Conservation (phyloP, 805 yeast species). For the Wickerhamomyces sydowiorum region DNA sequence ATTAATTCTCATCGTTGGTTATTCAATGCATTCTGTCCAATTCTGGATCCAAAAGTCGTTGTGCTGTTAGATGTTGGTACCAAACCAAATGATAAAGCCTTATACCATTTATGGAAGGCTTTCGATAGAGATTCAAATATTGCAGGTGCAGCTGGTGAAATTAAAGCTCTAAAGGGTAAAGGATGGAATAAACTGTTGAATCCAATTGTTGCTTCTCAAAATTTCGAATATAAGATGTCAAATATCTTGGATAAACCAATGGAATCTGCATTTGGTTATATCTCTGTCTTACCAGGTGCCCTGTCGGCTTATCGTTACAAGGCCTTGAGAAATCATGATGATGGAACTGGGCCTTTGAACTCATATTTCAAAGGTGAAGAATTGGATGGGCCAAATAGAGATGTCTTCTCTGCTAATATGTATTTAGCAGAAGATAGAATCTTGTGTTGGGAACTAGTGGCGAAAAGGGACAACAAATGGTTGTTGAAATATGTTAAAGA, state of each 20-base stretch:
- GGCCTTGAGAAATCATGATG: constrained; percentile 78
- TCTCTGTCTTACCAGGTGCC: constrained; percentile 93
- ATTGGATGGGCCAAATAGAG: constrained; percentile 51
- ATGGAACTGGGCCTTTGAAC: constrained; percentile 87
- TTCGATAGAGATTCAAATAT: constrained; percentile 94
- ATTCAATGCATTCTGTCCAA: constrained; percentile 91
- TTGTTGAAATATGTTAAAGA: constrained; percentile 85
- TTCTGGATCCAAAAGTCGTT: constrained; percentile 85
- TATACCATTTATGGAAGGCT: constrained; percentile 95
- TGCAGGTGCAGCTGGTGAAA: constrained; percentile 99
- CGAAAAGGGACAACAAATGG: constrained; percentile 80
- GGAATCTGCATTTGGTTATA: constrained; percentile 89
- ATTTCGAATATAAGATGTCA: constrained; percentile 96
- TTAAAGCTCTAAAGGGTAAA: constrained; percentile 90
- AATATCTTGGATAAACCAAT: constrained; percentile 91
- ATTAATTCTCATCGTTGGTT: constrained; percentile 98
- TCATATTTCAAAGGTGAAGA: constrained; percentile 90
- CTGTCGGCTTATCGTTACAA: constrained; percentile 88
- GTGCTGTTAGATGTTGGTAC: constrained; percentile 96
- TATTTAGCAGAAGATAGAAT: constrained; percentile 96
- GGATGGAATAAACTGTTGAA: constrained; percentile 76
- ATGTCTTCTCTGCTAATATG: constrained; percentile 94
- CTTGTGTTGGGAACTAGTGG: constrained; percentile 92
- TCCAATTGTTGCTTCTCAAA: constrained; percentile 93
- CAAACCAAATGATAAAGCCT: constrained; percentile 79